phyloP scores from a whole-genome alignment of 441 rosid genomes.

The Pelargonium australe region DNA sequence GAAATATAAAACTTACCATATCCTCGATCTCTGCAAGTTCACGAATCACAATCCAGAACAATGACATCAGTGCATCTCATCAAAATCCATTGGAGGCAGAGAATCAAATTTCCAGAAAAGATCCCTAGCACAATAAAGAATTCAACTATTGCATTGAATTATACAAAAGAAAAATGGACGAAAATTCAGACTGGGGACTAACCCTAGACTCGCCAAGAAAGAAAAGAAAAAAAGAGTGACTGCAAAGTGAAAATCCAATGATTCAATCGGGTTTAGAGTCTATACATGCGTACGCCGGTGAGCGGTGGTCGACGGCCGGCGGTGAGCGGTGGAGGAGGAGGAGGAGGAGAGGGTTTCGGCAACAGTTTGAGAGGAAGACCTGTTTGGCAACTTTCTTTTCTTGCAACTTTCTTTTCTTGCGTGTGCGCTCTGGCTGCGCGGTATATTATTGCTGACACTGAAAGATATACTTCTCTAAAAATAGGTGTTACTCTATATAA shows the following conservation, averaged over 20 bases:
- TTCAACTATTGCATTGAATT: neutral
- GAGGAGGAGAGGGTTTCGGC: neutral
- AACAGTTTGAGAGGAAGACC: no score
- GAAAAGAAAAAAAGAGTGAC: neutral
- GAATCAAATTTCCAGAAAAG: neutral
- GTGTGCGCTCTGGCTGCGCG: no score
- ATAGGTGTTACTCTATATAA: no score
- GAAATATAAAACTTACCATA: constrained; percentile 25
- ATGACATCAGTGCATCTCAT: constrained; percentile 46
- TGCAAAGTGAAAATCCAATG: neutral
- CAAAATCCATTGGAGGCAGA: constrained; percentile 31
- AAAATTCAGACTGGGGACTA: neutral
- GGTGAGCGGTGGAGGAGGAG: neutral
- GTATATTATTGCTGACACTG: no score
- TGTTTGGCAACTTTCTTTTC: no score
- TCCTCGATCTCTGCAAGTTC: constrained; percentile 53
- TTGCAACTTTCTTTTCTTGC: no score
- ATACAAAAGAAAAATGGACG: neutral
- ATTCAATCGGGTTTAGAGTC: neutral
- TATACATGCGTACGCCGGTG: neutral
- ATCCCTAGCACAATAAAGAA: neutral
- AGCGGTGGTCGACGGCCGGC: neutral
- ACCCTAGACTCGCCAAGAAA: neutral
- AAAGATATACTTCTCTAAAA: no score
- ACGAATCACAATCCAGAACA: constrained; percentile 48